Conservation (phyloP, 768 basidiomycete genomes). For the Goffeauzyma gilvescens region DNA sequence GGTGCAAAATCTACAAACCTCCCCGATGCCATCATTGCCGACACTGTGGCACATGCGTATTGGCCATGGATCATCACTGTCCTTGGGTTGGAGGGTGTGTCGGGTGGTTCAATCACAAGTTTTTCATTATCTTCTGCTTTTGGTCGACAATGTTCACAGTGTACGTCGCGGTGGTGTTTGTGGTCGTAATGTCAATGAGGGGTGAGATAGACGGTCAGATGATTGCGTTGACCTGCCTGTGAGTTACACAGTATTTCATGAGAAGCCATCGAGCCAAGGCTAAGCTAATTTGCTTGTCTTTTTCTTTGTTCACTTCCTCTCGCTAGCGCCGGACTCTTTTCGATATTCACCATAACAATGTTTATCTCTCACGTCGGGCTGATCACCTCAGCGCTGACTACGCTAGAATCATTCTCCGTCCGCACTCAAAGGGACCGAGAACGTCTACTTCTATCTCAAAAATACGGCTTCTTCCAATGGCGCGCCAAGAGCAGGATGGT, state of each 20-base stretch:
- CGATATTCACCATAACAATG: conserved; percentile 48
- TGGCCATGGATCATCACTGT: conserved; percentile 30
- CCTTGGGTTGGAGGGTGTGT: conserved; percentile 86
- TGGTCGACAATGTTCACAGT: conserved; percentile 44
- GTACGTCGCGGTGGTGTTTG: conserved; percentile 37
- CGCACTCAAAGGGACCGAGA: conserved; percentile 51
- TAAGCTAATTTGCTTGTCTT: neutral
- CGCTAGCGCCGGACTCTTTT: conserved; percentile 49
- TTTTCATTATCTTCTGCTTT: conserved; percentile 57
- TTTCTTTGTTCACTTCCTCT: neutral
- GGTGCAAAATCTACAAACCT: conserved; percentile 28
- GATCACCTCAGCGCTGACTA: conserved; percentile 49
- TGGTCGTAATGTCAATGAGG: conserved; percentile 4
- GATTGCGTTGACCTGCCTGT: conserved; percentile 58
- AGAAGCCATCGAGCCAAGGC: neutral
- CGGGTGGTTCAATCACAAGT: conserved; percentile 72
- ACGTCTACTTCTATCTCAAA: conserved; percentile 36
- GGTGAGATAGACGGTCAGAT: conserved; percentile 44
- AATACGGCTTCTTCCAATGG: conserved; percentile 42
- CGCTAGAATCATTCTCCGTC: conserved; percentile 54
- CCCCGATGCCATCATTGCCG: conserved; percentile 29
- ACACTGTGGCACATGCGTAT: conserved; percentile 28
- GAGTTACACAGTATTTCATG: conserved; percentile 24
- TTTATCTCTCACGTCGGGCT: conserved; percentile 43
- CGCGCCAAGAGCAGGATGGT: conserved; percentile 18